Conservation (phyloP, 495 filamentous ascomycete genomes). For the Hypoxylon fragiforme region DNA sequence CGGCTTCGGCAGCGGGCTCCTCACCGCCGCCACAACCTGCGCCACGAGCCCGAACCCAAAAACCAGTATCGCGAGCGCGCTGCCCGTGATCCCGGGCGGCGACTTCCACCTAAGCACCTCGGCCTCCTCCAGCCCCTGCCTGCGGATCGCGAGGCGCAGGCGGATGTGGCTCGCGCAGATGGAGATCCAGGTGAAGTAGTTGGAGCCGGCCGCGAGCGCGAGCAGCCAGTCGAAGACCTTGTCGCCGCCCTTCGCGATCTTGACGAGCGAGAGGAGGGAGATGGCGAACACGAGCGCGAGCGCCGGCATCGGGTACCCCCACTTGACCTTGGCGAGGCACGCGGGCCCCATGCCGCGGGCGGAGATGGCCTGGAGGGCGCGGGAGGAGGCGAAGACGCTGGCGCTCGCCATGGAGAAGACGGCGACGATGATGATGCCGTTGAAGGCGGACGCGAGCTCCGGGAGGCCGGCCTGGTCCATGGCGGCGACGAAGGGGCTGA, state of each 20-base stretch:
- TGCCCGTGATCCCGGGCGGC: conserved; percentile 23
- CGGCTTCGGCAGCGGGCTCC: conserved; percentile 22
- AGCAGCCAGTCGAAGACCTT: conserved; percentile 61
- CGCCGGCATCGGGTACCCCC: conserved; percentile 54
- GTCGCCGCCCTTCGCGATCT: conserved; percentile 23
- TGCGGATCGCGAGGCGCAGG: conserved; percentile 55
- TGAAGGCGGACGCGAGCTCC: conserved; percentile 64
- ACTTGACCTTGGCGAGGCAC: conserved; percentile 52
- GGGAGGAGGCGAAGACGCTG: conserved; percentile 58
- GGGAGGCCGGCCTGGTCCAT: conserved; percentile 60
- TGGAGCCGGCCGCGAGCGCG: conserved; percentile 61
- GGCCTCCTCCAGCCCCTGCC: conserved; percentile 6
- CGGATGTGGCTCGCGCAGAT: conserved; percentile 69
- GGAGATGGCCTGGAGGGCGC: conserved; percentile 60
- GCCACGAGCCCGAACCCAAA: conserved; percentile 30
- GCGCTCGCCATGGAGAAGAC: conserved; percentile 60
- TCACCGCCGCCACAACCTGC: conserved; percentile 24
- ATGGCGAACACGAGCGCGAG: conserved; percentile 54
- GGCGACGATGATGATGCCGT: conserved; percentile 62
- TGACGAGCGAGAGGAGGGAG: conserved; percentile 32
- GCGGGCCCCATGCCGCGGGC: conserved; percentile 56
- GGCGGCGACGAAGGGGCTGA: conserved; percentile 66
- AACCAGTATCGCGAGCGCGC: conserved; percentile 23
- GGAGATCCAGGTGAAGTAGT: conserved; percentile 68
- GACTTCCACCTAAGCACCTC: conserved; percentile 27